Conservation (phyloP, 202 grass and related monocot genomes). For the Alloteropsis angusta region DNA sequence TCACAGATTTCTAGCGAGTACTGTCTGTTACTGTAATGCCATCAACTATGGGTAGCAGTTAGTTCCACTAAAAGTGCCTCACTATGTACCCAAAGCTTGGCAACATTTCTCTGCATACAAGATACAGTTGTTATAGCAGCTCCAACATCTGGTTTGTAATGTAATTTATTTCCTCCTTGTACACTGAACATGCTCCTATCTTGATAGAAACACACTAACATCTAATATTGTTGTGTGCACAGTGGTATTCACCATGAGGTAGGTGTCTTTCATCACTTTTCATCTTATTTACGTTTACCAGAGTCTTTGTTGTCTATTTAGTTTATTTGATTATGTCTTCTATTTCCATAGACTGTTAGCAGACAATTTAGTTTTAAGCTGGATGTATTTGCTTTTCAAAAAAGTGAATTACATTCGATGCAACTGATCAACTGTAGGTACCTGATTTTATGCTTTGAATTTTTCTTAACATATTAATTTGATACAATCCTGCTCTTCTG, state of each 20-base stretch:
- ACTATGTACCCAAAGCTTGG: background rate
- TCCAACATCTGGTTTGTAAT: background rate
- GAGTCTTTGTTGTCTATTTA: background rate
- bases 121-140: background rate
- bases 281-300: background rate
- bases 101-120: background rate
- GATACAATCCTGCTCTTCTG: background rate
- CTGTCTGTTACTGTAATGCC: too few relatives aligned
- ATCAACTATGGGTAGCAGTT: background rate
- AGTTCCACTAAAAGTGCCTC: background rate
- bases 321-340: background rate
- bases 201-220: background rate
- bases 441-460: background rate
- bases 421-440: background rate
- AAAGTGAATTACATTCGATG: background rate
- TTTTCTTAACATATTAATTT: background rate
- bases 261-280: background rate
- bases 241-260: background rate
- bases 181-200: background rate
- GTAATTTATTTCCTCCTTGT: background rate
- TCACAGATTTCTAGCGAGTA: background rate
- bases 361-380: background rate
- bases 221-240: background rate
- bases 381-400: background rate
- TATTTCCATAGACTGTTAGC: background rate